phyloP scores from a whole-genome alignment of 768 basidiomycete species.

The Boletus pseudopeckii region DNA sequence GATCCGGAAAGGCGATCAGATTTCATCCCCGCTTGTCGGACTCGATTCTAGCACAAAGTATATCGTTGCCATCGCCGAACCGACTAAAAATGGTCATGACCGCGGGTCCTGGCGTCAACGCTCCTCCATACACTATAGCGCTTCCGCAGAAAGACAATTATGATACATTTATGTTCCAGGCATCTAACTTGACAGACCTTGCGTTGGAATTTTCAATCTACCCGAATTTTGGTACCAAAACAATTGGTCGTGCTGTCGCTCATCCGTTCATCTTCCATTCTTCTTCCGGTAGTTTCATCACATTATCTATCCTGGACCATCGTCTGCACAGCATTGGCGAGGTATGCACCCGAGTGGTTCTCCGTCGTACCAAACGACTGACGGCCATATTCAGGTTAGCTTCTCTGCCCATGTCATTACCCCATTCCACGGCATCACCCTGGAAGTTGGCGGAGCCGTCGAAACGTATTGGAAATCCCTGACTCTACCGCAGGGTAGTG shows the following conservation, averaged over 20 bases:
- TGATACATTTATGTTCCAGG: slow-evolving; percentile 84
- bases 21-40: slow-evolving; percentile 74
- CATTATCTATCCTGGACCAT: slow-evolving; percentile 86
- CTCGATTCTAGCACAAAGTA: slow-evolving; percentile 61
- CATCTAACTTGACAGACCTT: slow-evolving; percentile 66
- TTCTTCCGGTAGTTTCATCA: slow-evolving; percentile 50
- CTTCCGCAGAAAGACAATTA: slow-evolving; percentile 72
- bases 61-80: slow-evolving; percentile 63
- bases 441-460: slow-evolving; percentile 91
- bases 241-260: slow-evolving; percentile 89
- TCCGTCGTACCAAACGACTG: not conserved
- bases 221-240: slow-evolving; percentile 96
- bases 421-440: slow-evolving; percentile 87
- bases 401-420: slow-evolving; percentile 86
- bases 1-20: slow-evolving; percentile 50
- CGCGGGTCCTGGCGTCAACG: slow-evolving; percentile 74
- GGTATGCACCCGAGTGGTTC: slow-evolving; percentile 39
- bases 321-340: slow-evolving; percentile 93
- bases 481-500: slow-evolving; percentile 30
- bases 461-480: slow-evolving; percentile 99
- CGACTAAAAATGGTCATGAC: slow-evolving; percentile 96
- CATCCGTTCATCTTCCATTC: slow-evolving; percentile 68
- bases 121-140: slow-evolving; percentile 87
- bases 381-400: slow-evolving; percentile 54
- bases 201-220: slow-evolving; percentile 91